Conservation (phyloP, 345 rosid genomes). For the Citrus unshiu region DNA sequence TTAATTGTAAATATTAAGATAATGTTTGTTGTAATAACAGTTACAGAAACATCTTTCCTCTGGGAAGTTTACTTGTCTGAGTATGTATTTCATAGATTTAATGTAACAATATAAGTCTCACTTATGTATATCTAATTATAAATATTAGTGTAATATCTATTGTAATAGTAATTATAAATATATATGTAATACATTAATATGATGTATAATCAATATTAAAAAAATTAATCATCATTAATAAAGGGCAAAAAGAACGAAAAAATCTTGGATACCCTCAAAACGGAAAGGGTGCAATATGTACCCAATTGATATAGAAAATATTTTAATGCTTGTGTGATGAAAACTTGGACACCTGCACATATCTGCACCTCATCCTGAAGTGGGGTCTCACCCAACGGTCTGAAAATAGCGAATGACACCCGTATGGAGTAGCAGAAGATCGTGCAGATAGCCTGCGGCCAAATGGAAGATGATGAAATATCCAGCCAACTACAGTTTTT, state of each 20-base stretch:
- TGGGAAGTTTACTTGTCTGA: no score
- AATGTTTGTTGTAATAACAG: no score
- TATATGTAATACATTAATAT: fast-evolving
- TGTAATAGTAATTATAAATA: no score
- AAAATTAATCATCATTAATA: background rate
- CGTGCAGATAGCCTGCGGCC: background rate
- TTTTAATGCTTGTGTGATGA: no score
- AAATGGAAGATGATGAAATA: background rate
- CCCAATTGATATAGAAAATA: no score
- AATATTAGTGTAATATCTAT: no score
- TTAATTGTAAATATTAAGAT: fast-evolving
- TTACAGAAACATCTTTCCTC: no score
- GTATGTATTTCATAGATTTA: fast-evolving
- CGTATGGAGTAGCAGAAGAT: background rate
- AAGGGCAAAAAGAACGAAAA: no score
- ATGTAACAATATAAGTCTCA: fast-evolving
- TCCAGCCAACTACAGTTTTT: background rate
- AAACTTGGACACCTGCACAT: background rate
- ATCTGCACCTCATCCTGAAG: background rate
- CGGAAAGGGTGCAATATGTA: no score
- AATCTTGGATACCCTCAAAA: no score
- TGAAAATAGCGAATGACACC: background rate
- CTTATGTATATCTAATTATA: no score
- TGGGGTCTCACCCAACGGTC: constrained; percentile 4
- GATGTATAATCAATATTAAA: no score